Conservation (phyloP, 208 protist species). For the Acanthamoeba castellanii region DNA sequence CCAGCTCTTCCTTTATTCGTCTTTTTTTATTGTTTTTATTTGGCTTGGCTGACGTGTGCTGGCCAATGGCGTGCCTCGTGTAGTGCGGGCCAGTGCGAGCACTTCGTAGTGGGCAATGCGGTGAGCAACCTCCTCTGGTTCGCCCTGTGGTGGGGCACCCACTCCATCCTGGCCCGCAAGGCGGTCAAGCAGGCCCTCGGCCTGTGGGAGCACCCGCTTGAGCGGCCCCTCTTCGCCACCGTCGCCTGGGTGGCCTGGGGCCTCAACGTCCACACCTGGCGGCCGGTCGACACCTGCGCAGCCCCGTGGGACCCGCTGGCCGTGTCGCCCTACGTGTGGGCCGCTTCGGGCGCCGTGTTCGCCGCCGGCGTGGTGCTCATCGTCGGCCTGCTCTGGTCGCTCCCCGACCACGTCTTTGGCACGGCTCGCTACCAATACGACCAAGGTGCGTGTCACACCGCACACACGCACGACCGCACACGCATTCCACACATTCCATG, state of each 20-base stretch:
- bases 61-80: not conserved
- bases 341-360: not conserved
- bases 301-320: conserved; percentile 18
- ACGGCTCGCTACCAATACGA: conserved; percentile 22
- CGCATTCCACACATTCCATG: not conserved
- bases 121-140: conserved; percentile 26
- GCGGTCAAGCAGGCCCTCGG: conserved; percentile 28
- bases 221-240: conserved; percentile 35
- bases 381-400: conserved; percentile 23
- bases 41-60: no score
- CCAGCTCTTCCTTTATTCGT: no score
- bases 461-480: no score
- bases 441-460: not conserved
- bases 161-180: conserved; percentile 33
- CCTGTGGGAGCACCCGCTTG: conserved; percentile 25
- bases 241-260: conserved; percentile 8
- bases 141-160: conserved; percentile 23
- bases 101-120: not conserved
- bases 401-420: conserved; percentile 45
- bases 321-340: conserved; percentile 14
- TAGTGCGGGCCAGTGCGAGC: not conserved
- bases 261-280: conserved; percentile 26
- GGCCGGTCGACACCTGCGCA: conserved; percentile 3
- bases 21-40: not conserved
- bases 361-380: conserved; percentile 21